Percentiles rank a stretch among this genome's conserved stretches.
Conservation (phyloP, 257 asterid genomes). For the Linaria vulgaris region DNA sequence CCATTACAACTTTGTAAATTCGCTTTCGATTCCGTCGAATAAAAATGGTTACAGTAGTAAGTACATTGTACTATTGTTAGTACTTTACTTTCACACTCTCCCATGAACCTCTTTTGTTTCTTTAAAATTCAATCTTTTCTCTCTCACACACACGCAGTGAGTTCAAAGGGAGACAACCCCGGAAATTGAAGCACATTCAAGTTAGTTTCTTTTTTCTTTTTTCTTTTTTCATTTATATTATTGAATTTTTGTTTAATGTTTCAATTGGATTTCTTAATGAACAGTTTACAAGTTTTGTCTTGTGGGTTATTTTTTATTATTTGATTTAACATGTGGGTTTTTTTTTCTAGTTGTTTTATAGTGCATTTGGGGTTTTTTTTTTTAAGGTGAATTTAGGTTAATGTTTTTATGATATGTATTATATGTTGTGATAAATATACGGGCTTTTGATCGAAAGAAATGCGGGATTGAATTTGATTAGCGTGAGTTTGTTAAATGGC, state of each 20-base stretch:
- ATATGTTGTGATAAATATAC: too few relatives aligned
- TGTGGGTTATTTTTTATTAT: not conserved
- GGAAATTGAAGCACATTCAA: conserved; percentile 21
- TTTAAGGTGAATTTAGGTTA: too few relatives aligned
- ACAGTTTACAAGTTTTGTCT: not conserved
- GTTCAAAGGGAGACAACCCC: conserved; percentile 3
- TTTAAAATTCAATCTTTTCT: conserved; percentile 19
- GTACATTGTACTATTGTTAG: conserved; percentile 13
- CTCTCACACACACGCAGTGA: conserved; percentile 20
- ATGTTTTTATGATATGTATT: too few relatives aligned
- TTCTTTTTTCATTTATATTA: not conserved
- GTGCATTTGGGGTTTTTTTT: too few relatives aligned
- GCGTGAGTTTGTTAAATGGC: too few relatives aligned
- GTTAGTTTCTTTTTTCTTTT: conserved; percentile 19
- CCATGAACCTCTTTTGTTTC: conserved; percentile 28
- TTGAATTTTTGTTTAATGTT: not conserved
- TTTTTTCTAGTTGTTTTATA: too few relatives aligned
- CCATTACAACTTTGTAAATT: conserved; percentile 36
- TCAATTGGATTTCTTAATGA: too few relatives aligned
- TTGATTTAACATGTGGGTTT: not conserved
- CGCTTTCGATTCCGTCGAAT: conserved; percentile 64
- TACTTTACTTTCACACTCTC: conserved; percentile 33
- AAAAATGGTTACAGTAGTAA: conserved; percentile 23
- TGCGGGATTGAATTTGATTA: too few relatives aligned
- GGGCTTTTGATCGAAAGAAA: too few relatives aligned